Evolutionary conservation across 148 eudicot genomes (phyloP).

Genomic region (Rhododendron ferrugineum): DNA sequence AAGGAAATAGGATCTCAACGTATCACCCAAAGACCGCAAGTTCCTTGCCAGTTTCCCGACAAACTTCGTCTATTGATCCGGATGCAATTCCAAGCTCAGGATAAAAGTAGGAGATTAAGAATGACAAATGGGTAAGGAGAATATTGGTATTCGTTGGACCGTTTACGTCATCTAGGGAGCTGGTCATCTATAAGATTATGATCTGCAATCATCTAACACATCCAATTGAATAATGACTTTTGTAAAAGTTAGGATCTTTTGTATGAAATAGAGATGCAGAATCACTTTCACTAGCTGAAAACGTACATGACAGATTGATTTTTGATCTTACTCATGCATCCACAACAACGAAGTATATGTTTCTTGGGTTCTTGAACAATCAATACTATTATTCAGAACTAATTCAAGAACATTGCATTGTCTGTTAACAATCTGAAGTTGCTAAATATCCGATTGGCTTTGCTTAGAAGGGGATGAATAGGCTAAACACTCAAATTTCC

Average conservation of each 20-base stretch:
- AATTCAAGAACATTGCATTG: no score
- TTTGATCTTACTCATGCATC: no score
- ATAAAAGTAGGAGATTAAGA: background rate
- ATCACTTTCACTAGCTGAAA: background rate
- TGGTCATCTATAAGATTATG: background rate
- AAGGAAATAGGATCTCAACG: constrained; percentile 26
- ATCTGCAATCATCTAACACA: background rate
- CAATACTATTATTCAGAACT: no score
- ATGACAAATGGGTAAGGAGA: background rate
- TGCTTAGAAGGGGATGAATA: no score
- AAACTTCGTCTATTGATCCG: constrained; percentile 11
- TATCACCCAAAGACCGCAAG: constrained; percentile 29
- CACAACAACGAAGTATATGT: no score
- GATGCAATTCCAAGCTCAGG: constrained; percentile 7
- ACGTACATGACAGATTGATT: background rate
- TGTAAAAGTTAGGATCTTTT: background rate
- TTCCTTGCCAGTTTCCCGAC: constrained; percentile 17
- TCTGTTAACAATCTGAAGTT: no score
- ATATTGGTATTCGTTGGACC: background rate
- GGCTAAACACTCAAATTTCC: no score
- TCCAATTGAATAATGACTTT: background rate
- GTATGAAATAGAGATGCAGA: background rate
- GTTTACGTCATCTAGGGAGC: background rate
- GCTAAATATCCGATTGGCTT: no score
- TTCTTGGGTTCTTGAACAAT: no score